These are phyloP conservation scores for Cryptosporidium ryanae DNA, from an alignment of 169 alveolate genomes.

Conservation along the genomic window DNA sequence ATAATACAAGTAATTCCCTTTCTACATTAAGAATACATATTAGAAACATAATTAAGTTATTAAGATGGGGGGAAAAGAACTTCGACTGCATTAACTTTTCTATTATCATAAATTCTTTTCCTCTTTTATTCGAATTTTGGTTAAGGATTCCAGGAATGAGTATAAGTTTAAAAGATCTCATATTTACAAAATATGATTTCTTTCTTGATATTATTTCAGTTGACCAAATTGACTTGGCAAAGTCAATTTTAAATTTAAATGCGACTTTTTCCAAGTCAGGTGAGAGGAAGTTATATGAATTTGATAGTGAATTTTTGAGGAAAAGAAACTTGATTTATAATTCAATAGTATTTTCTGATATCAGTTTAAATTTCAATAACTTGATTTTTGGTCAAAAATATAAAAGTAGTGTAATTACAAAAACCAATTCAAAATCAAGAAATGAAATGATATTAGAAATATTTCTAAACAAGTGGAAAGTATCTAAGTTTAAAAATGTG, in stretches of 20 bases:
- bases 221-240: constrained; percentile 36
- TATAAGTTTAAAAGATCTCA: constrained; percentile 29
- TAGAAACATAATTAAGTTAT: constrained; percentile 6
- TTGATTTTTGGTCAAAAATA: background rate
- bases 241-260: background rate
- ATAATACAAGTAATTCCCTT: background rate
- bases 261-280: background rate
- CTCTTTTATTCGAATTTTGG: constrained; percentile 55
- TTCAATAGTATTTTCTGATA: constrained; percentile 8
- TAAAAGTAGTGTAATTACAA: background rate
- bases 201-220: background rate
- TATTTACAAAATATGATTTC: background rate
- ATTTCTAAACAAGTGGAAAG: constrained; percentile 42
- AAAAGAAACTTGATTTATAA: background rate
- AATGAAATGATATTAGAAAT: constrained; percentile 59
- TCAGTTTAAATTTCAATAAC: background rate
- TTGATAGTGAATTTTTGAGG: background rate
- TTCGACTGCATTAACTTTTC: background rate
- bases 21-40: constrained; percentile 20
- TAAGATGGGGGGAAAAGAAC: constrained; percentile 22
- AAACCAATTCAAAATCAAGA: constrained; percentile 6
- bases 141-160: constrained; percentile 15
- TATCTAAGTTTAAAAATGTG: background rate
- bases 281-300: background rate
- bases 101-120: background rate